Conservation (phyloP, 805 yeast species). For the Ogataea pini region DNA sequence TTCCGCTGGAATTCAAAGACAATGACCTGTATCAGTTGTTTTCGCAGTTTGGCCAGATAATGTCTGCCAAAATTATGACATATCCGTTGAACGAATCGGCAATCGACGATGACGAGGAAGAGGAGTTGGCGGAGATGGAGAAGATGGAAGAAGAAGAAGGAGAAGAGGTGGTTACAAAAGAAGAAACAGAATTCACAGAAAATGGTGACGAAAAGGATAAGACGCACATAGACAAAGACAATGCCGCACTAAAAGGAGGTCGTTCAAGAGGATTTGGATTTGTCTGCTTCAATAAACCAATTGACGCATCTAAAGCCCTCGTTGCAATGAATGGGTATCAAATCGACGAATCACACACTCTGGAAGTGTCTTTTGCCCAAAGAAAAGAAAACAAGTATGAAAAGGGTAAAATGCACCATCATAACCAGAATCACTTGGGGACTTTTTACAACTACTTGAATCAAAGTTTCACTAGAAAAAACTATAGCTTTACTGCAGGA, state of each 20-base stretch:
- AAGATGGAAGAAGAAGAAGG: too few species aligned
- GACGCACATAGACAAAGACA: not conserved
- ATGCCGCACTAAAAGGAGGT: conserved; percentile 18
- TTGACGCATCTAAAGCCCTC: conserved; percentile 69
- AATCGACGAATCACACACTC: conserved; percentile 31
- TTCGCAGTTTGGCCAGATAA: conserved; percentile 48
- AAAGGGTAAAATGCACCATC: conserved; percentile 36
- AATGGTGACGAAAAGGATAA: not conserved
- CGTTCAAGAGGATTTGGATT: conserved; percentile 79
- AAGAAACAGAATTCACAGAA: not conserved
- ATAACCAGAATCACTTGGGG: conserved; percentile 37
- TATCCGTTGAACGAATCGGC: conserved; percentile 37
- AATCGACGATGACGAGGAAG: conserved; percentile 11
- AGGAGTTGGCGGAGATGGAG: conserved; percentile 5
- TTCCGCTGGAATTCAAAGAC: conserved; percentile 58
- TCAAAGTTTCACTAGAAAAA: conserved; percentile 21
- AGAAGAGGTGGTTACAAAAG: not conserved
- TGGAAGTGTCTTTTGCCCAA: conserved; percentile 72
- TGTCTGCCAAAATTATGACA: conserved; percentile 58
- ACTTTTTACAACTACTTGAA: conserved; percentile 29
- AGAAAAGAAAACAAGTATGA: conserved; percentile 57
- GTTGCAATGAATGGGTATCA: conserved; percentile 59
- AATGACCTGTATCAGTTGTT: conserved; percentile 48
- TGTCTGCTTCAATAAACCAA: conserved; percentile 68
- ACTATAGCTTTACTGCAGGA: conserved; percentile 15